phyloP scores from a whole-genome alignment of 257 asterid species.

The Plectranthus barbatus region DNA sequence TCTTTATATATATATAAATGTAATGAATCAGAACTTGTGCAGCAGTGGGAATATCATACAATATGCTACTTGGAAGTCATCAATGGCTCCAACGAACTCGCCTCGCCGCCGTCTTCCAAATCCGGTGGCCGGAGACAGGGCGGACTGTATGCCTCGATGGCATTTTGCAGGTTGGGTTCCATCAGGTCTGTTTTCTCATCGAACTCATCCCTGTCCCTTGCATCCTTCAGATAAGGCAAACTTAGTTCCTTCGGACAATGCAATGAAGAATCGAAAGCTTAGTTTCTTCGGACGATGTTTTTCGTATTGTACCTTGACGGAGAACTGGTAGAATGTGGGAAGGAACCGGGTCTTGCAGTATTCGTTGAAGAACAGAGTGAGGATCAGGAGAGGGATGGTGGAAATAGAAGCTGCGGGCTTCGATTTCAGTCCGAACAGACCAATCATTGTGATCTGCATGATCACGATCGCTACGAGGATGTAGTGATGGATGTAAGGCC shows the following conservation, averaged over 20 bases:
- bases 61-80: conserved; percentile 16
- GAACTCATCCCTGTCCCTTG: conserved; percentile 63
- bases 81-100: conserved; percentile 42
- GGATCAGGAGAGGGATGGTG: conserved; percentile 64
- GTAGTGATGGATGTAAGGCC: conserved; percentile 91
- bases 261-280: background rate
- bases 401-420: conserved; percentile 82
- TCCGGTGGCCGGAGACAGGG: conserved; percentile 65
- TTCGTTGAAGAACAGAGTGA: conserved; percentile 67
- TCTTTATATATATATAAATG: too few species aligned
- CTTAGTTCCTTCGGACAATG: too few species aligned
- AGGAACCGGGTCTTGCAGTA: conserved; percentile 85
- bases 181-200: conserved; percentile 48
- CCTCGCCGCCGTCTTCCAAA: conserved; percentile 34
- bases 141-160: conserved; percentile 67
- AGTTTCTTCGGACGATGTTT: too few species aligned
- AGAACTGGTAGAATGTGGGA: conserved; percentile 57
- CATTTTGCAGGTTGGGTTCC: conserved; percentile 44
- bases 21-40: too few species aligned
- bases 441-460: conserved; percentile 85
- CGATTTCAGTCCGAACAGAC: conserved; percentile 85
- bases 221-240: conserved; percentile 60
- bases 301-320: conserved; percentile 75
- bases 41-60: background rate
- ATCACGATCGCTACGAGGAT: conserved; percentile 60